phyloP scores from a whole-genome alignment of 352 stramenopile genomes.

The Pythium scleroteichum region DNA sequence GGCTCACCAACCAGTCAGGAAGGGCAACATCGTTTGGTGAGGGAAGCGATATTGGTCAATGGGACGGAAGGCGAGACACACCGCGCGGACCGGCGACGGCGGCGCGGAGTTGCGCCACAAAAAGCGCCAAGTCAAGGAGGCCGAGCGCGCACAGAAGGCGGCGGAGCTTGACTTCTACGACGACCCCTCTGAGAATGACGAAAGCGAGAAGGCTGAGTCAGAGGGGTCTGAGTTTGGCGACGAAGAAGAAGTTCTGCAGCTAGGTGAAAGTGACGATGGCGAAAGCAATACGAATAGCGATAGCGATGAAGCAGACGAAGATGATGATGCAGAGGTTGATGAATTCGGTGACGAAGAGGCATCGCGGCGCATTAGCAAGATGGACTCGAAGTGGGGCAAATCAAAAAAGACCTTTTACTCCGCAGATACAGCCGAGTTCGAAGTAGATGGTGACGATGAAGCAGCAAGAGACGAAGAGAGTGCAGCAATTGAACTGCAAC shows the following conservation, averaged over 20 bases:
- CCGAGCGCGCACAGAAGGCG: constrained; percentile 54
- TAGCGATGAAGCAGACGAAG: constrained; percentile 34
- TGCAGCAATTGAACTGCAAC: constrained; percentile 79
- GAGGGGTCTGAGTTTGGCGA: constrained; percentile 60
- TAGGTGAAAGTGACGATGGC: constrained; percentile 46
- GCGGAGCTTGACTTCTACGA: constrained; percentile 86
- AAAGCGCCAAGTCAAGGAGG: constrained; percentile 62
- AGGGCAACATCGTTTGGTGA: constrained; percentile 26
- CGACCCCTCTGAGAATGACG: constrained; percentile 78
- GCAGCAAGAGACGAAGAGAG: constrained; percentile 82
- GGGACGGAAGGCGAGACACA: constrained; percentile 72
- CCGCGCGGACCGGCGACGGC: constrained; percentile 73
- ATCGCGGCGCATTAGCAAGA: constrained; percentile 71
- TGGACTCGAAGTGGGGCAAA: constrained; percentile 85
- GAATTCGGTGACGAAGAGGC: constrained; percentile 62
- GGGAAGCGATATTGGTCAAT: constrained; percentile 38
- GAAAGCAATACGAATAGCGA: constrained; percentile 46
- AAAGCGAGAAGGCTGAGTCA: constrained; percentile 53
- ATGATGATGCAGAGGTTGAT: constrained; percentile 48
- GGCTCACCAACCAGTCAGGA: constrained; percentile 35
- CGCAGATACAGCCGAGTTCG: constrained; percentile 80
- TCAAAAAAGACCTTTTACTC: constrained; percentile 89
- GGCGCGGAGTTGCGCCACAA: constrained; percentile 69
- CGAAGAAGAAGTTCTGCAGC: constrained; percentile 70
- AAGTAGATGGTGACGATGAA: constrained; percentile 80